A percentile compares a stretch with the other conserved stretches of the same genome.
phyloP scores from a whole-genome alignment of 441 rosid species.

The Pelargonium fulgidum region DNA sequence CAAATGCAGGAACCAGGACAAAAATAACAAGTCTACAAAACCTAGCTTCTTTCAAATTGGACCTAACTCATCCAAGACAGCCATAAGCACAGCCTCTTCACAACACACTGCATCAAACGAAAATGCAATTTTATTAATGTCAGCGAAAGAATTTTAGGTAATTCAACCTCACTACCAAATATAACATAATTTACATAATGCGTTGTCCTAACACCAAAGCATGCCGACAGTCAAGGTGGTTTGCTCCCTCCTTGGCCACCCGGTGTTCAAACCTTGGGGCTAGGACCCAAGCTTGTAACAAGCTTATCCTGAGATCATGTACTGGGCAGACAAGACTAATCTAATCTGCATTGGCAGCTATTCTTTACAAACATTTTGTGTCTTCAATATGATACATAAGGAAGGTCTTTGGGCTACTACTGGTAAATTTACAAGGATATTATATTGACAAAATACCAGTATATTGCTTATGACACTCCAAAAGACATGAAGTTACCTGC shows the following conservation, averaged over 20 bases:
- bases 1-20: conserved; percentile 31
- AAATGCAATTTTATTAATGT: conserved; percentile 1
- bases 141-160: neutral
- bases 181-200: neutral
- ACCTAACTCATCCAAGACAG: conserved; percentile 25
- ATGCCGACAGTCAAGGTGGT: no score
- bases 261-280: no score
- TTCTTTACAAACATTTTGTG: neutral
- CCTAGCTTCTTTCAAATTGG: conserved; percentile 25
- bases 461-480: no score
- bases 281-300: neutral
- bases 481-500: conserved; percentile 44
- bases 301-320: neutral
- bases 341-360: neutral
- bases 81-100: conserved; percentile 24
- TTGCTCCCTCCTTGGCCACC: no score
- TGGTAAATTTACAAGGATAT: no score
- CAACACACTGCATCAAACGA: conserved; percentile 27
- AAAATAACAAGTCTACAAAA: conserved; percentile 30
- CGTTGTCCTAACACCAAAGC: neutral
- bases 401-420: no score
- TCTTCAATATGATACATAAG: neutral
- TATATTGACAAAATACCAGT: no score
- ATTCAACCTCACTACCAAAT: neutral
- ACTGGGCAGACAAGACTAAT: neutral